Evolutionary conservation across 163 green algal species (phyloP).

Genomic region (Scenedesmus sp.): DNA sequence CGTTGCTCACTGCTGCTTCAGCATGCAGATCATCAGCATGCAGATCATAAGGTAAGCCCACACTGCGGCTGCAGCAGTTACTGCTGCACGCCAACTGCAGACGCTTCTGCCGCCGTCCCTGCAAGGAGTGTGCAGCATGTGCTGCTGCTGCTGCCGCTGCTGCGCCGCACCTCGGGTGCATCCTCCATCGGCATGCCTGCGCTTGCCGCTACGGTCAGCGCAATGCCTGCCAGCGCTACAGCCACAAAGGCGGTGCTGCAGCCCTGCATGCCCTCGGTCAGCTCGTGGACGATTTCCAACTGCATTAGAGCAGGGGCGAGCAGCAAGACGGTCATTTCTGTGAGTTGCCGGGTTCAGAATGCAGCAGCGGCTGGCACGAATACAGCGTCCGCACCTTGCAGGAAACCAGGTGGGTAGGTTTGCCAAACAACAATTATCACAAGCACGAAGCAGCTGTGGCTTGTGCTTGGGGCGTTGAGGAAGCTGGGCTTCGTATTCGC

Average conservation of each 20-base stretch:
- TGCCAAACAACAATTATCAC: background rate
- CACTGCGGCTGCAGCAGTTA: background rate
- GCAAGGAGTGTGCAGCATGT: background rate
- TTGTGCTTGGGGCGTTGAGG: no score
- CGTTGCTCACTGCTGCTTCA: background rate
- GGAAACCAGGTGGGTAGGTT: background rate
- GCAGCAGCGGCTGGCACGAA: background rate
- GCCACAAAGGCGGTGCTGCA: constrained; percentile 53
- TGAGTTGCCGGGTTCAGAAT: background rate
- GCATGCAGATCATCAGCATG: no score
- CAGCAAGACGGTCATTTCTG: background rate
- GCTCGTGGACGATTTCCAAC: constrained; percentile 49
- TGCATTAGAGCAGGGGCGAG: background rate
- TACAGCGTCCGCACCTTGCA: background rate
- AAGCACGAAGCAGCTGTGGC: background rate
- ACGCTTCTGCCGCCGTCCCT: background rate
- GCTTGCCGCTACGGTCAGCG: constrained; percentile 40
- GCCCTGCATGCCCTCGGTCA: constrained; percentile 45
- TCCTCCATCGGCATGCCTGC: constrained; percentile 45
- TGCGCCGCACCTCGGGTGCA: constrained; percentile 41
- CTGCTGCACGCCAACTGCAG: background rate
- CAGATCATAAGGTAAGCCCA: background rate
- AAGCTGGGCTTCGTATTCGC: no score
- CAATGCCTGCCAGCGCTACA: constrained; percentile 39
- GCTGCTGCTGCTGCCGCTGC: background rate